A percentile compares a stretch with the other conserved stretches of the same genome.
These are phyloP conservation scores for Lipomyces spencermartinsiae DNA, from an alignment of 805 yeast species.

Conservation along the genomic window DNA sequence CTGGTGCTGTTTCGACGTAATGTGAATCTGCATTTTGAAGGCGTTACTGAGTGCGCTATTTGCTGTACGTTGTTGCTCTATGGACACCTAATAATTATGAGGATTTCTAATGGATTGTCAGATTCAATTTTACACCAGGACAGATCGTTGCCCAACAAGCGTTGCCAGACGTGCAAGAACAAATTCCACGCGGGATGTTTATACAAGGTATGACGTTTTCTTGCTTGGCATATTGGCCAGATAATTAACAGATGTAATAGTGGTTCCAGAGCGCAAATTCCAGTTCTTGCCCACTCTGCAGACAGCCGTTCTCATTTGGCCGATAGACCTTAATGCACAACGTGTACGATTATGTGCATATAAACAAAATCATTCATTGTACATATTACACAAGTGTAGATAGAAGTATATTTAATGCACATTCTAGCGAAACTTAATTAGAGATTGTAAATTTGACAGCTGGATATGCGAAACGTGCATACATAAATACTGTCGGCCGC, in stretches of 20 bases:
- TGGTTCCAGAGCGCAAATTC: slow-evolving; percentile 97
- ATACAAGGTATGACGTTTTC: slow-evolving; percentile 56
- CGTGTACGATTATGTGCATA: not conserved
- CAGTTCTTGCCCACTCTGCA: slow-evolving; percentile 93
- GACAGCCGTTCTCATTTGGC: slow-evolving; percentile 48
- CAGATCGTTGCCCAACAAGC: slow-evolving; percentile 85
- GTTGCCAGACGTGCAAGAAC: slow-evolving; percentile 88
- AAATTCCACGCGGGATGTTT: slow-evolving; percentile 95
- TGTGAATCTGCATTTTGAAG: slow-evolving; percentile 84
- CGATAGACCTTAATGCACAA: slow-evolving; percentile 11
- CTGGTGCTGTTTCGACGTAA: slow-evolving; percentile 73
- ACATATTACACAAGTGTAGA: too few relatives aligned
- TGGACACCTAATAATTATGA: not conserved
- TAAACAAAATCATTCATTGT: too few relatives aligned
- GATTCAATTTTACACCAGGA: slow-evolving; percentile 87
- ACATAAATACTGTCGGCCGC: not conserved
- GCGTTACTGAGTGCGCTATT: slow-evolving; percentile 96
- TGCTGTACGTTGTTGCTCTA: slow-evolving; percentile 56
- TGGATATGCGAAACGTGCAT: not conserved
- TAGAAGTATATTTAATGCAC: too few relatives aligned
- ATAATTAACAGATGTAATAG: slow-evolving; percentile 26
- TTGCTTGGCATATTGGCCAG: not conserved
- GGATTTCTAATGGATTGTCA: not conserved
- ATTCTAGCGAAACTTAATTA: too few relatives aligned
- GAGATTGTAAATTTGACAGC: too few relatives aligned